Evolutionary conservation across 176 grass and related monocot genomes (phyloP), one percentile per base, ranked within the genome.

Genomic region (Paspalum vaginatum): DNA sequence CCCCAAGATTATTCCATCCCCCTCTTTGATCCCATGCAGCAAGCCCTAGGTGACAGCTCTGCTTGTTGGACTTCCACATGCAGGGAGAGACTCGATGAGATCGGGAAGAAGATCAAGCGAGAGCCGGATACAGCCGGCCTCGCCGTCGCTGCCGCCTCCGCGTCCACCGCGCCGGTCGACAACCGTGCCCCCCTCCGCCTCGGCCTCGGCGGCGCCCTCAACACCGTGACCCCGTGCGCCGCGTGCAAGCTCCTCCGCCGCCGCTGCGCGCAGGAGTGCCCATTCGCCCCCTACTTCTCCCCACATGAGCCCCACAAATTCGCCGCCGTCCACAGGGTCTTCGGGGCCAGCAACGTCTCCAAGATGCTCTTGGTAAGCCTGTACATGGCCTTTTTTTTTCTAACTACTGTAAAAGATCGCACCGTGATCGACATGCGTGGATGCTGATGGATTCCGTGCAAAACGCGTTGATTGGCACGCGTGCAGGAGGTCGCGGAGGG

Each of bases 311-410:
- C 95, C 70, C 88, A 95, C 64, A 95, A 93, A 68, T 98, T 98
- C 80, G 92, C 90, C 55, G 89, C 90, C 11, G 96, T 98, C 51
- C 96, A 95, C 86, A 93, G 87, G 82, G 88, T 98, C 72, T 98
- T 98, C 78, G 96, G 96, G 48, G 92, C 92, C 61, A 95, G 90
- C 92, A 98, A 98, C 59, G 88, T 98, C 84, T 98, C 95, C 86
- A 98, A 98, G 92, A 85, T 98, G 89, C 92, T 98, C 67, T 59
- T 93, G 90, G 95, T 95, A 90, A 44, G 13, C 57, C 42, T 16
- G 4, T 61, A 41, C 45, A 54, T 64, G 50, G 32, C 14, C 2
- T n/a, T 41, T 27, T 0, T 1, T 5, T 16, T 45, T 40, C 65
- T 52, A 4, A 2, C 53, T 17, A 24, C n/a, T n/a, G n/a, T n/a